Evolutionary conservation across 1,139 yeast genomes (phyloP), one percentile per base, ranked within the genome.

Genomic region (Hyphopichia buzzinii): DNA sequence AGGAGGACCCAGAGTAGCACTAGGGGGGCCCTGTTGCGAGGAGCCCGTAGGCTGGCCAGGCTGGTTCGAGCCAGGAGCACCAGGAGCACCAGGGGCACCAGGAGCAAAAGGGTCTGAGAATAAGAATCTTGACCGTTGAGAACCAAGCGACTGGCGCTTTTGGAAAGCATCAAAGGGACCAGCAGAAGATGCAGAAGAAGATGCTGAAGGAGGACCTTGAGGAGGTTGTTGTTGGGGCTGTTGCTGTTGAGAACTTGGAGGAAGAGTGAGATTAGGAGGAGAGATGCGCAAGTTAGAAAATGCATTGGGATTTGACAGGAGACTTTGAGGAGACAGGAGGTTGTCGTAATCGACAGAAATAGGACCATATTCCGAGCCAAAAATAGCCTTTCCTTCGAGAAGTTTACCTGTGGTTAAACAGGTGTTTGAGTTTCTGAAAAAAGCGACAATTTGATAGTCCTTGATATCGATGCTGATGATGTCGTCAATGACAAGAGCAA

Each of bases 401-500:
- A 81, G 62, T 42, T 79, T 76, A n/a, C 81, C 81, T 26, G 88
- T 87, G 14, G 83, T 79, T 26, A 81, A 67, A 34, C 94, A 92
- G 29, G 87, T 72, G 42, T 75, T 73, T 33, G 76, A 55, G 34
- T 82, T 75, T 46, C 73, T 76, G 63, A 88, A 86, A 50, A 71
- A 79, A 4, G 92, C 95, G 40, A 67, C 63, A 25, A 83, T 67
- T 24, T 69, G 64, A 40, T 60, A 67, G 41, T 70, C 71, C 30
- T 64, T 63, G 35, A 87, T 59, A 47, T 86, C 95, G 35, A 85
- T 72, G 45, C 67, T 59, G 22, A 60, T 60, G 25, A 81, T 56
- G 47, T 84, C 87, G 48, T 87, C 95, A 39, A 75, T 70, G 14
- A 95, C 95, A 47, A 90, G 71, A 6, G 96, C 77, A 55, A 90